Evolutionary conservation across 768 basidiomycete species (phyloP).

Genomic region (Chalciporus piperatus): DNA sequence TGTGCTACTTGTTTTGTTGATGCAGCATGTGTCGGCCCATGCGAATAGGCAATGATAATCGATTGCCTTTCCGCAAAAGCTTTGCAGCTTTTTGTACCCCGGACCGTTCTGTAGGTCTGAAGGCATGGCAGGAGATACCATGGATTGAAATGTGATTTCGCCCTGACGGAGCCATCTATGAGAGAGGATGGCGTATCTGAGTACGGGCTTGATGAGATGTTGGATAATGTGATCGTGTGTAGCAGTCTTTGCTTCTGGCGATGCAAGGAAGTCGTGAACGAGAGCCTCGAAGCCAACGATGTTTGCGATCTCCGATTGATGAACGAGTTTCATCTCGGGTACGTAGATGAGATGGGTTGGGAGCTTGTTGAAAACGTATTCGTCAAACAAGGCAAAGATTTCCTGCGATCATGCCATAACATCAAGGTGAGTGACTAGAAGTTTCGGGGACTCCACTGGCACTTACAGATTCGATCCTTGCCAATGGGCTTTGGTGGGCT

Average conservation of each 20-base stretch:
- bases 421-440: no score
- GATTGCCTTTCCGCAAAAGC: conserved; percentile 1
- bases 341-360: conserved; percentile 1
- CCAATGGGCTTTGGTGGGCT: no score
- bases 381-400: conserved; percentile 2
- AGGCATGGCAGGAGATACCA: neutral
- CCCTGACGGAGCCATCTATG: conserved; percentile 3
- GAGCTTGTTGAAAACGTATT: neutral
- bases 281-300: neutral
- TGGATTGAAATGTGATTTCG: neutral
- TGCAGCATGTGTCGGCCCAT: no score
- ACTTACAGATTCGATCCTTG: no score
- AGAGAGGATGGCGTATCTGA: neutral
- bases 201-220: neutral
- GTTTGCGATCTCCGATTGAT: neutral
- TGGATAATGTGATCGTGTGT: neutral
- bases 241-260: neutral
- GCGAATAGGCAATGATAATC: neutral
- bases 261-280: neutral
- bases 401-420: no score
- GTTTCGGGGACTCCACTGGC: no score
- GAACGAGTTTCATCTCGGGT: neutral
- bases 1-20: conserved; percentile 2
- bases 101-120: neutral
- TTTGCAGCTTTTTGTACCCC: neutral